Percentiles rank a stretch among this genome's conserved stretches.
These are phyloP conservation scores for Basidioascus undulatus DNA, from an alignment of 768 basidiomycete species.

Conservation along the genomic window DNA sequence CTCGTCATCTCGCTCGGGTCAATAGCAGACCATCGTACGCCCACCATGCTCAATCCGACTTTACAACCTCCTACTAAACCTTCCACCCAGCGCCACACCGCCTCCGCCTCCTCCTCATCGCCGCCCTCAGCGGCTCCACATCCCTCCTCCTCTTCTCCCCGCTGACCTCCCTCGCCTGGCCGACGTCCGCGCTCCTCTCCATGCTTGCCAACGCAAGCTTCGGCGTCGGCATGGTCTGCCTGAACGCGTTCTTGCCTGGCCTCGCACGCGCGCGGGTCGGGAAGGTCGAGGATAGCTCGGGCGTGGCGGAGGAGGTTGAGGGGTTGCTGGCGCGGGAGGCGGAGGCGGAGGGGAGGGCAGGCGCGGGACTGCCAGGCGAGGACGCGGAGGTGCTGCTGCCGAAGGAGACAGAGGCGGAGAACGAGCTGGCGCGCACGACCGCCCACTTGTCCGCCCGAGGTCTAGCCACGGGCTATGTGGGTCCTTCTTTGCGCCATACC, in stretches of 20 bases:
- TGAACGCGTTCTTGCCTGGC: conserved; percentile 66
- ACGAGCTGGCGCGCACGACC: neutral
- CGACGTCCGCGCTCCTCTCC: conserved; percentile 39
- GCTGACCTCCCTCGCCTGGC: conserved; percentile 45
- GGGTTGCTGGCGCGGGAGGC: neutral
- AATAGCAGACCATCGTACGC: conserved; percentile 69
- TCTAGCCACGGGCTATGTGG: conserved; percentile 9
- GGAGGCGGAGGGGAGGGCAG: neutral
- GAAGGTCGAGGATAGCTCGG: too few species aligned
- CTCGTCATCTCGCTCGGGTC: conserved; percentile 84
- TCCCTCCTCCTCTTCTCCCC: conserved; percentile 49
- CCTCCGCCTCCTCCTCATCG: conserved; percentile 48
- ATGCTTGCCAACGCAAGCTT: conserved; percentile 64
- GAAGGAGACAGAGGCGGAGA: conserved; percentile 9
- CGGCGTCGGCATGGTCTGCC: conserved; percentile 61
- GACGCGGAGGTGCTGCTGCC: neutral
- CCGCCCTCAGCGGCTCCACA: conserved; percentile 45
- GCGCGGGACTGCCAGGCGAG: neutral
- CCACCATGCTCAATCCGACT: neutral
- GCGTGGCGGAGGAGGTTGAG: conserved; percentile 22
- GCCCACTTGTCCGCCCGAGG: conserved; percentile 15
- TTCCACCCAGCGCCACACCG: conserved; percentile 33
- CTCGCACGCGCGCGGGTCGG: too few species aligned
- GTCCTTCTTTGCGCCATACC: too few species aligned
- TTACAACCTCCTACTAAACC: neutral